Base-by-base conservation (phyloP, 2,329 filamentous ascomycete species). In the Scedosporium minutisporum region DNA sequence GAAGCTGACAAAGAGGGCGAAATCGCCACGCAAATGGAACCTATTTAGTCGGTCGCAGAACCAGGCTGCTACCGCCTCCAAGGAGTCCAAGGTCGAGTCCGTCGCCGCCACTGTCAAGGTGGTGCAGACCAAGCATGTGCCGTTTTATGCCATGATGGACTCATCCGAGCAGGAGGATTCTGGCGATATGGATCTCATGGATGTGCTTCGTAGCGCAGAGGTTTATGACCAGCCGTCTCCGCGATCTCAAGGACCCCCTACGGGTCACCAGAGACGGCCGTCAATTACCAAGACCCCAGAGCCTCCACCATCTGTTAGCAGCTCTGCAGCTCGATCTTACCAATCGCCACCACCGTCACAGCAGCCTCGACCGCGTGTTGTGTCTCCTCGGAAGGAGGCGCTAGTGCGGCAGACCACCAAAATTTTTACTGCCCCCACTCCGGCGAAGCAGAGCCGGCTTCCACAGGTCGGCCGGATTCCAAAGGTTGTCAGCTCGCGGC, bases 401-500 rank as follows among this genome's bases (percentile, higher is more conserved):
- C 46, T 4, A 14, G 7, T 18, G 3, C 38, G 21, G 23, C 59
- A 51, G 44, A 27, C 38, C 10, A 18, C 41, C 29, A 38, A 58
- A 33, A 27, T 53, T 7, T 33, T 27, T 6, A 10, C 21, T 9
- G 12, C 61, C 6, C 6, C 41, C 4, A 18, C 27, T 9, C 41
- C 64, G 27, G 66, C 65, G 10, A 67, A 69, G 29, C 72, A 71
- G 6, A 90, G 85, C 70, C 83, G 92, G 63, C 77, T 96, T 18
- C 85, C 87, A 29, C 91, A 93, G 67, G 87, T 96, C 57, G 93
- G 92, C 7, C 85, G 93, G 16, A 96, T 96, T 60, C 93, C 93
- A 7, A 87, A 86, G 68, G 91, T 96, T 3, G 80, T 93, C 33
- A 90, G 85, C 57, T 86, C 82, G 57, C 82, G 87, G 61, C 79